These are phyloP conservation scores for Lippia alba DNA, from an alignment of 305 asterid genomes.

Conservation along the genomic window DNA sequence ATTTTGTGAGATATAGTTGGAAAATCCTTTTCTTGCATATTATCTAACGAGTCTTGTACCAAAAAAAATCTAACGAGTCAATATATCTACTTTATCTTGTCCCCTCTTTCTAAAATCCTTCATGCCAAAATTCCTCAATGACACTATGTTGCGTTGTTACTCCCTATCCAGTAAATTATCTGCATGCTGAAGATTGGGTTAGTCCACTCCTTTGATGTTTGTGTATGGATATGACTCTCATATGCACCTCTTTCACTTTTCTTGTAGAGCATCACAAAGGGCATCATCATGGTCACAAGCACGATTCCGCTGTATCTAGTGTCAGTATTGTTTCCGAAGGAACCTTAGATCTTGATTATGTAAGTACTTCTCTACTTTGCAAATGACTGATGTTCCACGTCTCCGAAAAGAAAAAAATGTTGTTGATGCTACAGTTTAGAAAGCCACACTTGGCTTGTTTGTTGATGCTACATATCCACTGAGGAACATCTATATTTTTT, in stretches of 20 bases:
- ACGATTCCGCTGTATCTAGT: conserved; percentile 87
- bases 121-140: too few species aligned
- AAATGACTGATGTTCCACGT: conserved; percentile 10
- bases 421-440: not conserved
- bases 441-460: not conserved
- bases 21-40: too few species aligned
- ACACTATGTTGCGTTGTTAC: too few species aligned
- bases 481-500: conserved; percentile 24
- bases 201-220: conserved; percentile 2
- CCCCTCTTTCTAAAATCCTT: too few species aligned
- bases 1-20: too few species aligned
- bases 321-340: conserved; percentile 92
- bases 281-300: conserved; percentile 73
- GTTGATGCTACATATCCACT: not conserved
- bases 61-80: too few species aligned
- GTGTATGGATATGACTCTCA: conserved; percentile 10
- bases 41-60: too few species aligned
- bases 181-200: not conserved
- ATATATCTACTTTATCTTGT: too few species aligned
- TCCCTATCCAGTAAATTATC: too few species aligned
- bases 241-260: conserved; percentile 11
- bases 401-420: not conserved
- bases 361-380: conserved; percentile 44
- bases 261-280: conserved; percentile 66
- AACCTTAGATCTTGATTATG: conserved; percentile 88